Conservation (phyloP, 1,284 basidiomycete genomes). For the Rhodotorula sp. region DNA sequence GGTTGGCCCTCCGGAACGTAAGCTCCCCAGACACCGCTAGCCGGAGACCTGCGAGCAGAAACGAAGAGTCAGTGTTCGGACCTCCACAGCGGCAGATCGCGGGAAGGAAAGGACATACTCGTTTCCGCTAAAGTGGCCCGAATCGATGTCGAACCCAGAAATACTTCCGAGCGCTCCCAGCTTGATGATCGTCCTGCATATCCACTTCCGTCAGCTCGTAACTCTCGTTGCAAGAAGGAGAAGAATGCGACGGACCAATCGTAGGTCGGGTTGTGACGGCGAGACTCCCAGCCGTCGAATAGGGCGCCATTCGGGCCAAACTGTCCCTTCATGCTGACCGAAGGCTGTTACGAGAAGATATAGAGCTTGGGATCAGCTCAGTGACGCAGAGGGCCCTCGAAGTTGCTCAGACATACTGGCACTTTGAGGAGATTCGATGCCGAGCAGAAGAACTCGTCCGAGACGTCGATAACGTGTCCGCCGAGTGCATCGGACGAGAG, state of each 20-base stretch:
- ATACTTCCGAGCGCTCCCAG: constrained; percentile 69
- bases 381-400: not conserved
- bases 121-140: constrained; percentile 93
- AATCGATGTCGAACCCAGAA: constrained; percentile 91
- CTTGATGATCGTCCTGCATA: constrained; percentile 76
- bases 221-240: fast-evolving
- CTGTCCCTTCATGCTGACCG: constrained; percentile 80
- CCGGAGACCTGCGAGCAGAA: constrained; percentile 36
- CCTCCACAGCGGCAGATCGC: not conserved
- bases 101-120: constrained; percentile 55
- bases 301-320: constrained; percentile 95
- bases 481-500: constrained; percentile 85
- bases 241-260: constrained; percentile 68
- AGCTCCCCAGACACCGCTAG: constrained; percentile 44
- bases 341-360: constrained; percentile 57
- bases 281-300: constrained; percentile 90
- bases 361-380: not conserved
- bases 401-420: constrained; percentile 57
- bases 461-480: constrained; percentile 69
- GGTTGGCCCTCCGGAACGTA: constrained; percentile 28
- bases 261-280: constrained; percentile 79
- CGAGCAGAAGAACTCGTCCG: constrained; percentile 94
- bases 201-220: not conserved
- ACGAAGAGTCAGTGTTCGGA: not conserved
- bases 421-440: constrained; percentile 79